Evolutionary conservation across 129 eudicot genomes (phyloP), one percentile per base, ranked within the genome.

Genomic region (Calendula officinalis): DNA sequence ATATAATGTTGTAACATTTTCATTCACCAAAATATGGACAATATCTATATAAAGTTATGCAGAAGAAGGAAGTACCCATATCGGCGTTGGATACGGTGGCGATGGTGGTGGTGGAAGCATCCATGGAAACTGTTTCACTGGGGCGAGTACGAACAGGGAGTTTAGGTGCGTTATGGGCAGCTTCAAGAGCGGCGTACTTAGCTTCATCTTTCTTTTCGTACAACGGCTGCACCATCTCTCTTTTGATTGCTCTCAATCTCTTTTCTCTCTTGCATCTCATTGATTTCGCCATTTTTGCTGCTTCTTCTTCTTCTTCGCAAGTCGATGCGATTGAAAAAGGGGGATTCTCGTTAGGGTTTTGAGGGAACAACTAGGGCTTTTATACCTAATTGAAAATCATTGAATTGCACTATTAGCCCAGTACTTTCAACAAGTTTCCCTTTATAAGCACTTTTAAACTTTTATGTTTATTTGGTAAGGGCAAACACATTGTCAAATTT

Each of bases 151-250:
- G 82, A 13, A 90, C 89, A 11, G 95, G 89, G 39, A 90, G 89
- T 39, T 90, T 90, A 14, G 97, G 91, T 56, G 89, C 97, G 63
- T 79, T 80, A 27, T 86, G 85, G 34, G 97, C 95, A n/a, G 97
- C 95, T 66, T 81, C 92, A 60, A 69, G 86, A 39, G 82, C 86
- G 10, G 89, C 91, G 15, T 67, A 67, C 76, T 86, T 90, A 4
- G 95, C 95, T 30, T 76, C 85, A 7, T 86, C 97, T 70, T 90
- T 90, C 68, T 70, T 43, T 16, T 81, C 83, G 77, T 81, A 77
- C 7, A 84, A 8, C 3, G 95, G 97, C n/a, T 82, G 75, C 0
- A 90, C 97, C 12, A 86, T 66, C 82, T 90, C 97, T 61, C 95
- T 75, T 66, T 84, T 77, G 11, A 86, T 81, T n/a, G 97, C 91